Evolutionary conservation across 768 basidiomycete species (phyloP).

Genomic region (Podaxis pistillaris): DNA sequence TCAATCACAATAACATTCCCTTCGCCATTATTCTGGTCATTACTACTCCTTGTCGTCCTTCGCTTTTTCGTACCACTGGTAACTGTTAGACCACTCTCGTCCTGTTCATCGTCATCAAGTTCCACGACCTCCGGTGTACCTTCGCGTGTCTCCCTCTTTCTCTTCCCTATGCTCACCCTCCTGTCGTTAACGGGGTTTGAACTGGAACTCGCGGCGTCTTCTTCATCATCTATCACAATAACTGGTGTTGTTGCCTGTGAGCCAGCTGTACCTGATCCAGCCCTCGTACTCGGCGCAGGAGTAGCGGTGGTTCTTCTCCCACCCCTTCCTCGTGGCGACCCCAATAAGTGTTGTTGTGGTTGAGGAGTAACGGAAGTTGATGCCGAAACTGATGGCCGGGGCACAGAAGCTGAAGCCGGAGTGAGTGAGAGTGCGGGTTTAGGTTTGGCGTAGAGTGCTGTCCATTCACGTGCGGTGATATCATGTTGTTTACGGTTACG

Average conservation of each 20-base stretch:
- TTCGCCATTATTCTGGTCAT: background rate
- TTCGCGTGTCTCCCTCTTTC: background rate
- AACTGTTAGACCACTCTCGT: background rate
- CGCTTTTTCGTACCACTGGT: conserved; percentile 7
- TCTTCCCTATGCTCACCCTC: conserved; percentile 4
- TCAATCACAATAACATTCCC: conserved; percentile 15
- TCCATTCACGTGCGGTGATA: conserved; percentile 76
- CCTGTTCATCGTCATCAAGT: background rate
- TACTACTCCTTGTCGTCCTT: conserved; percentile 7
- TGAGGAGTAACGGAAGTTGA: background rate
- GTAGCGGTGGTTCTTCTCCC: background rate
- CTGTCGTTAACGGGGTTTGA: background rate
- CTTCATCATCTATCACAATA: conserved; percentile 12
- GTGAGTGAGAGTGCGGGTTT: conserved; percentile 32
- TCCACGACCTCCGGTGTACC: conserved; percentile 1
- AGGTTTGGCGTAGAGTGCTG: conserved; percentile 62
- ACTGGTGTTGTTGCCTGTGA: background rate
- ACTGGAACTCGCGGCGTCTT: background rate
- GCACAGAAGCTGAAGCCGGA: conserved; percentile 22
- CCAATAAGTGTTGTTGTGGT: background rate
- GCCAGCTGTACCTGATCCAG: background rate
- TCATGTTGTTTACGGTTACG: conserved; percentile 73
- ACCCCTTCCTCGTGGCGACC: conserved; percentile 3
- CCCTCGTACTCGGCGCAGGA: background rate
- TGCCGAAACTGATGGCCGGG: conserved; percentile 12